These are phyloP conservation scores for Sclerotinia borealis DNA, from an alignment of 2,329 filamentous ascomycete species.

Conservation along the genomic window DNA sequence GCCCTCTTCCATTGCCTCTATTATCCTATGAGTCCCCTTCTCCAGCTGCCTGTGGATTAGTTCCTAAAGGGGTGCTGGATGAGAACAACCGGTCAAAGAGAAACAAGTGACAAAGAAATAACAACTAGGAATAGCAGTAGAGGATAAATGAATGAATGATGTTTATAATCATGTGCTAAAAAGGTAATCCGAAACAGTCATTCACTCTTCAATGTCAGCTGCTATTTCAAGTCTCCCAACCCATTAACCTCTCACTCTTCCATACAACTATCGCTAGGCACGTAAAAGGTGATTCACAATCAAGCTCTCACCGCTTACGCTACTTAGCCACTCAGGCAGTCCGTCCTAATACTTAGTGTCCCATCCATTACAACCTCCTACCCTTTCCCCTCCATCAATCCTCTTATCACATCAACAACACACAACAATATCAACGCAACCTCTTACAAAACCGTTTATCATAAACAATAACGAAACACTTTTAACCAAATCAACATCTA, in stretches of 20 bases:
- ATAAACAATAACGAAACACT: neutral
- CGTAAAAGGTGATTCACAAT: constrained; percentile 1
- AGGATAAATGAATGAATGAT: neutral
- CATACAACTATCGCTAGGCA: neutral
- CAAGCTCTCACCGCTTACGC: constrained; percentile 11
- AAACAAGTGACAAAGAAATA: neutral
- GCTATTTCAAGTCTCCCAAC: neutral
- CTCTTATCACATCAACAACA: constrained; percentile 1
- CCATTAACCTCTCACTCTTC: neutral
- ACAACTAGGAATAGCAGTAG: neutral
- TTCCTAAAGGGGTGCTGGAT: neutral
- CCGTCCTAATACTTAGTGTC: neutral
- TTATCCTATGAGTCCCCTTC: too few relatives aligned
- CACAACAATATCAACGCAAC: neutral
- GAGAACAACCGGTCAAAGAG: neutral
- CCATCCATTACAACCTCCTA: neutral
- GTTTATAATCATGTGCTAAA: neutral
- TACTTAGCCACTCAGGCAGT: neutral
- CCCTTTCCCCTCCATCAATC: constrained; percentile 8
- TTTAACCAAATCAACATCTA: constrained; percentile 7
- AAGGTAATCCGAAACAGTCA: constrained; percentile 1
- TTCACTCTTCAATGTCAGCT: neutral
- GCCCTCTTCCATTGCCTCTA: neutral
- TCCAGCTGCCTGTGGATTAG: neutral
- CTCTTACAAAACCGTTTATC: neutral